Evolutionary conservation across 768 basidiomycete species (phyloP).

Genomic region (Imleria badia): DNA sequence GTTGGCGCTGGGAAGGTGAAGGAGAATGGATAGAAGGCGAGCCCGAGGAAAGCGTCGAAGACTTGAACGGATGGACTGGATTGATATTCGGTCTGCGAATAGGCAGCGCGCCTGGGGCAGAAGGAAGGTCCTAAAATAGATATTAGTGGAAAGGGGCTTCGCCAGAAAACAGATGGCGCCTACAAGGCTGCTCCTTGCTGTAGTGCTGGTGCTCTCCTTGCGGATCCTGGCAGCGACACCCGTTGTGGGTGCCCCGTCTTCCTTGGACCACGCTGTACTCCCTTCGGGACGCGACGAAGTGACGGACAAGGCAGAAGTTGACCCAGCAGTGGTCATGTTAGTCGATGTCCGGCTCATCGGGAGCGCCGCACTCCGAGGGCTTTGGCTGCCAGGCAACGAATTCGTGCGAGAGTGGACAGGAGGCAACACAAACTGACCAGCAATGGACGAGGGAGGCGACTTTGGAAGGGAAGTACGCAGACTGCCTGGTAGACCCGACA

Average conservation of each 20-base stretch:
- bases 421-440: conserved; percentile 47
- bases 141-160: conserved; percentile 4
- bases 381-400: conserved; percentile 39
- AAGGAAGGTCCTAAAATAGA: conserved; percentile 35
- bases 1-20: conserved; percentile 46
- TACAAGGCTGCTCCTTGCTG: conserved; percentile 33
- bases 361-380: conserved; percentile 34
- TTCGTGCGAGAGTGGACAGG: conserved; percentile 35
- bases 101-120: conserved; percentile 40
- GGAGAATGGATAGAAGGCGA: conserved; percentile 50
- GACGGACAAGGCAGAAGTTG: conserved; percentile 41
- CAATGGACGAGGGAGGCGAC: conserved; percentile 43
- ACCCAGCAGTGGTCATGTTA: conserved; percentile 30
- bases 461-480: conserved; percentile 47
- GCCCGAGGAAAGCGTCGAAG: conserved; percentile 48
- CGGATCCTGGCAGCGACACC: conserved; percentile 46
- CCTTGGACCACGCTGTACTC: conserved; percentile 37
- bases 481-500: conserved; percentile 43
- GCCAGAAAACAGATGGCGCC: neutral
- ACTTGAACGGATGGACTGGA: conserved; percentile 48
- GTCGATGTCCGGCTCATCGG: conserved; percentile 38
- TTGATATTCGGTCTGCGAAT: conserved; percentile 45
- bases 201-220: conserved; percentile 49
- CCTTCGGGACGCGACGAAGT: conserved; percentile 41
- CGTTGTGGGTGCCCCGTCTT: conserved; percentile 34